Evolutionary conservation across 202 grass and related monocot genomes (phyloP).

Genomic region (Schoenoplectus tabernaemontani): DNA sequence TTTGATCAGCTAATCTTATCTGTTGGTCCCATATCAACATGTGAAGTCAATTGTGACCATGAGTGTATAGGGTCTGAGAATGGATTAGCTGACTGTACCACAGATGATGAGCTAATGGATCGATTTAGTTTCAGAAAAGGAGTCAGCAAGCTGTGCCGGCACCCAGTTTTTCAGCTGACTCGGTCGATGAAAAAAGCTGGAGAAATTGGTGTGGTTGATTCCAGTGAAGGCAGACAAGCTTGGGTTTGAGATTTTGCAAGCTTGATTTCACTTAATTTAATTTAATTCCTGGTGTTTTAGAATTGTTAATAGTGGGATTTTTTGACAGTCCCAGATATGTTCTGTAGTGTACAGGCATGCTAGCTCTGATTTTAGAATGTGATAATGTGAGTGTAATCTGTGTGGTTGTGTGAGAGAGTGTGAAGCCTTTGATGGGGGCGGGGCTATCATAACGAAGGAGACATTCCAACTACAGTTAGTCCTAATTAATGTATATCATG

Average conservation of each 20-base stretch:
- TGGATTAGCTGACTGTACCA: slow-evolving; percentile 29
- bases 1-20: slow-evolving; percentile 61
- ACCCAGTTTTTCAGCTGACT: slow-evolving; percentile 77
- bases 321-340: slow-evolving; percentile 27
- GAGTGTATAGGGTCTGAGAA: slow-evolving; percentile 29
- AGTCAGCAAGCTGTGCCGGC: slow-evolving; percentile 63
- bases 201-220: slow-evolving; percentile 51
- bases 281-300: slow-evolving; percentile 6
- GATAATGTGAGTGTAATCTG: slow-evolving; percentile 13
- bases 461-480: slow-evolving; percentile 8
- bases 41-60: slow-evolving; percentile 14
- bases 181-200: slow-evolving; percentile 66
- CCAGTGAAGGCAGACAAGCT: slow-evolving; percentile 62
- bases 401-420: slow-evolving; percentile 10
- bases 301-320: slow-evolving; percentile 24
- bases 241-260: slow-evolving; percentile 41
- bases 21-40: slow-evolving; percentile 26
- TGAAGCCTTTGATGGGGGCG: slow-evolving; percentile 5
- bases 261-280: slow-evolving; percentile 14
- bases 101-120: slow-evolving; percentile 48
- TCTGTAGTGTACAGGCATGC: slow-evolving; percentile 32
- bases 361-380: slow-evolving; percentile 22
- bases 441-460: slow-evolving; percentile 1
- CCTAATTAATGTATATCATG: slow-evolving; percentile 22
- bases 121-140: slow-evolving; percentile 78